A percentile compares a stretch with the other conserved stretches of the same genome.
These are phyloP conservation scores for Schizochytrium sp. DNA, from an alignment of 108 stramenopile genomes.

Conservation along the genomic window DNA sequence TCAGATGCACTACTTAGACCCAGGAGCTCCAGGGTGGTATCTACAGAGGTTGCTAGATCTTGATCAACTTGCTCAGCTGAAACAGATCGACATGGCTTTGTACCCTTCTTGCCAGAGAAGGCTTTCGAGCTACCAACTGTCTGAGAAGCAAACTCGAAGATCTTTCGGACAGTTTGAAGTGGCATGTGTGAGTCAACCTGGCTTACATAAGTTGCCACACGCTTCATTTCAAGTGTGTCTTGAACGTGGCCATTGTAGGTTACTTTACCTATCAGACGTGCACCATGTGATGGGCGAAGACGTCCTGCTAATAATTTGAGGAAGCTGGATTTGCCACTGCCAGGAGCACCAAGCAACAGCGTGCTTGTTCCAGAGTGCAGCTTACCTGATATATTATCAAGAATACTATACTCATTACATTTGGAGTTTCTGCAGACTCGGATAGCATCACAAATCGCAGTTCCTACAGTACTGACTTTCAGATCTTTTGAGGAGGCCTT, in stretches of 20 bases:
- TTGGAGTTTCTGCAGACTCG: not conserved
- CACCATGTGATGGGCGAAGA: not conserved
- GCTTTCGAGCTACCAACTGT: not conserved
- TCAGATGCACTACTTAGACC: conserved; percentile 70
- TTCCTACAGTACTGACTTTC: not conserved
- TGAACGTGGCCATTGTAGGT: conserved; percentile 11
- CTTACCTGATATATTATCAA: conserved; percentile 77
- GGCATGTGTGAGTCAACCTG: conserved; percentile 56
- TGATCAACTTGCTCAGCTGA: not conserved
- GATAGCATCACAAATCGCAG: not conserved
- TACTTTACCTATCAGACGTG: not conserved
- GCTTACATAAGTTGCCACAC: not conserved
- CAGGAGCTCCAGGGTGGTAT: conserved; percentile 71
- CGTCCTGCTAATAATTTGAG: conserved; percentile 25
- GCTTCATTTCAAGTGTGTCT: not conserved
- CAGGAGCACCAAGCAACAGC: conserved; percentile 87
- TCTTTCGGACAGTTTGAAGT: conserved; percentile 59
- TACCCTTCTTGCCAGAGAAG: not conserved
- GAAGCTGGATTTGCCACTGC: conserved; percentile 79
- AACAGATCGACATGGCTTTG: no score
- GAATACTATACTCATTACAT: conserved; percentile 50
- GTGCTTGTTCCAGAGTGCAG: conserved; percentile 83
- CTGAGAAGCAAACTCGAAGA: conserved; percentile 12
- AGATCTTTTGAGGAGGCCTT: not conserved
- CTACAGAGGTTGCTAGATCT: conserved; percentile 68